phyloP scores from a whole-genome alignment of 73 alveolate species.

The Tetrahymena borealis region DNA sequence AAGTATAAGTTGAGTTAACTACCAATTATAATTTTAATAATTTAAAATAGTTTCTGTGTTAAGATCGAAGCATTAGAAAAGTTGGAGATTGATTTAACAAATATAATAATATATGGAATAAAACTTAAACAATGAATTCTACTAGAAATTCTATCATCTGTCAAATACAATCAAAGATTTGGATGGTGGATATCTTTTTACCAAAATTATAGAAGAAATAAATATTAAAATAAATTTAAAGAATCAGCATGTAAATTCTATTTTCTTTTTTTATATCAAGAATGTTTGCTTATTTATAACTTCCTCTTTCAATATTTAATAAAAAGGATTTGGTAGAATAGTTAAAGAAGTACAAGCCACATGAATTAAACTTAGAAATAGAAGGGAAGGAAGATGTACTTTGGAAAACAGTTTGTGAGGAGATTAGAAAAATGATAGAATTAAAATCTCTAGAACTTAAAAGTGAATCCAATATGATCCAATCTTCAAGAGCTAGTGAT shows the following conservation, averaged over 20 bases:
- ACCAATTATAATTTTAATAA: neutral
- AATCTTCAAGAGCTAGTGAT: neutral
- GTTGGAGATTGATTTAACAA: neutral
- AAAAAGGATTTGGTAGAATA: neutral
- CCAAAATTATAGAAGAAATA: neutral
- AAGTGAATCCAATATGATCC: neutral
- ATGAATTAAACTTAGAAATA: neutral
- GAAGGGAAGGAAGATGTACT: neutral
- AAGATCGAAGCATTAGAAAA: neutral
- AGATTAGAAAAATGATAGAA: neutral
- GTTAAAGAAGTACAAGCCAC: neutral
- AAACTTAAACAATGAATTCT: neutral
- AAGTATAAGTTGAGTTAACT: neutral
- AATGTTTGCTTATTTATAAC: neutral
- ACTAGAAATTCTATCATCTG: neutral
- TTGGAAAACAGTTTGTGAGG: neutral
- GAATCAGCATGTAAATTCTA: neutral
- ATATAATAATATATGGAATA: neutral
- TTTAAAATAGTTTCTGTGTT: neutral
- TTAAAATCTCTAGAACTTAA: neutral
- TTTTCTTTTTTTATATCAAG: neutral
- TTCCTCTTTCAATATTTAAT: too few relatives aligned
- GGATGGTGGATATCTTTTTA: neutral
- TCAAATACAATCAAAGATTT: neutral
- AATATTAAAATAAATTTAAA: neutral